Evolutionary conservation across 176 grass and related monocot genomes (phyloP).

Genomic region (Calamus simplicifolius): DNA sequence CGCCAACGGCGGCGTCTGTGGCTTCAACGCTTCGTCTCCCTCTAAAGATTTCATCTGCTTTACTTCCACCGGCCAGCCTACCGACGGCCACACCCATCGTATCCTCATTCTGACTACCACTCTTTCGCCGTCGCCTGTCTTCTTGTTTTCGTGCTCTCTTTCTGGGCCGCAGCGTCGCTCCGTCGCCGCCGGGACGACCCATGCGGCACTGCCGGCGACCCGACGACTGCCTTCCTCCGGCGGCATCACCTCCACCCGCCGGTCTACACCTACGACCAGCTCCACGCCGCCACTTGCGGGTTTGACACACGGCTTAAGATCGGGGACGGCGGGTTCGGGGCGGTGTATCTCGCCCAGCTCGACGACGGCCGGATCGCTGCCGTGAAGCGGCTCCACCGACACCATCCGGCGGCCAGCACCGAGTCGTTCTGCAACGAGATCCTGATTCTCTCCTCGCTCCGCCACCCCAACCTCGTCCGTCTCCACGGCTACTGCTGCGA

Average conservation of each 20-base stretch:
- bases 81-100: background rate
- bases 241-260: slow-evolving; percentile 44
- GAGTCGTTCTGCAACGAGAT: slow-evolving; percentile 95
- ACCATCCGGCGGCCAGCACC: slow-evolving; percentile 46
- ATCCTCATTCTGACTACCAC: slow-evolving; percentile 23
- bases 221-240: slow-evolving; percentile 27
- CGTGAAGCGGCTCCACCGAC: slow-evolving; percentile 76
- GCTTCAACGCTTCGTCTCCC: slow-evolving; percentile 32
- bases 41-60: slow-evolving; percentile 36
- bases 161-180: slow-evolving; percentile 42
- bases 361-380: slow-evolving; percentile 44
- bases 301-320: slow-evolving; percentile 69
- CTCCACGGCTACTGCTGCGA: slow-evolving; percentile 90
- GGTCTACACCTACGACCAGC: slow-evolving; percentile 72
- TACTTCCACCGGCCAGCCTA: slow-evolving; percentile 1
- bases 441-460: slow-evolving; percentile 84
- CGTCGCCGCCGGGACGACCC: slow-evolving; percentile 20
- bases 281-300: slow-evolving; percentile 50
- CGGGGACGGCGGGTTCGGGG: slow-evolving; percentile 76
- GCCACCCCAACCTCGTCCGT: slow-evolving; percentile 82
- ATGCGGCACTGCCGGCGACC: background rate
- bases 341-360: slow-evolving; percentile 62
- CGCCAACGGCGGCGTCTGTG: slow-evolving; percentile 7
- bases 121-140: slow-evolving; percentile 32
- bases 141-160: slow-evolving; percentile 47